Percentiles rank a stretch among this genome's conserved stretches.
phyloP scores from a whole-genome alignment of 495 filamentous ascomycete species.

The Cercophora newfieldiana region DNA sequence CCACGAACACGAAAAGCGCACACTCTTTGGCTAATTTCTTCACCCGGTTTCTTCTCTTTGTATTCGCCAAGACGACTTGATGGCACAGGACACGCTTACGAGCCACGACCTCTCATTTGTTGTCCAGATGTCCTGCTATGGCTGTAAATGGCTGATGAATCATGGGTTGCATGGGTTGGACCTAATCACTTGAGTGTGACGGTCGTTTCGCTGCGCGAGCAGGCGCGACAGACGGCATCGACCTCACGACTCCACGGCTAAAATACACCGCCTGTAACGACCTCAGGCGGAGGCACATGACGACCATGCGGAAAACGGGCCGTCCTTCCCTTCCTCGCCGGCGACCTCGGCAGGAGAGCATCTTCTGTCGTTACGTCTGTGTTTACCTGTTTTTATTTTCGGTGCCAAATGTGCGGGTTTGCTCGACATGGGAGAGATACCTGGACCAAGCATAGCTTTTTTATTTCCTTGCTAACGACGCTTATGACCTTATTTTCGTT shows the following conservation, averaged over 20 bases:
- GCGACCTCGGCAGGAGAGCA: not conserved
- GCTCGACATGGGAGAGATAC: slow-evolving; percentile 10
- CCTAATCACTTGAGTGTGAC: slow-evolving; percentile 26
- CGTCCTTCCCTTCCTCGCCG: not conserved
- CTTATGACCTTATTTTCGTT: slow-evolving; percentile 43
- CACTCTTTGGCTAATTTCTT: slow-evolving; percentile 17
- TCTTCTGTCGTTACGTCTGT: slow-evolving; percentile 12
- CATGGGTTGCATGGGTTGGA: slow-evolving; percentile 29
- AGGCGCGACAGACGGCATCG: not conserved
- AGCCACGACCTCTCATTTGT: slow-evolving; percentile 31
- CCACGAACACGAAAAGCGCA: slow-evolving; percentile 9
- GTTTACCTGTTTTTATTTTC: slow-evolving; percentile 12
- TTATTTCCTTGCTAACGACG: slow-evolving; percentile 28
- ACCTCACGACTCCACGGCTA: slow-evolving; percentile 6
- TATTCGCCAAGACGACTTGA: slow-evolving; percentile 42
- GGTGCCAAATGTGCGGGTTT: not conserved
- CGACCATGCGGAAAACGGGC: slow-evolving; percentile 13
- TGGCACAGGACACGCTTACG: slow-evolving; percentile 28
- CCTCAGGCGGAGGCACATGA: slow-evolving; percentile 17
- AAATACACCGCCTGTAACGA: slow-evolving; percentile 25
- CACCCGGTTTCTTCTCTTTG: slow-evolving; percentile 27
- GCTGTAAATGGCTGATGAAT: slow-evolving; percentile 42
- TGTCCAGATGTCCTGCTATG: slow-evolving; percentile 33
- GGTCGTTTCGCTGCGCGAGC: not conserved
- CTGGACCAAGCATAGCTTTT: slow-evolving; percentile 16